phyloP scores from a whole-genome alignment of 2,329 filamentous ascomycete species.

The Alternaria atra region DNA sequence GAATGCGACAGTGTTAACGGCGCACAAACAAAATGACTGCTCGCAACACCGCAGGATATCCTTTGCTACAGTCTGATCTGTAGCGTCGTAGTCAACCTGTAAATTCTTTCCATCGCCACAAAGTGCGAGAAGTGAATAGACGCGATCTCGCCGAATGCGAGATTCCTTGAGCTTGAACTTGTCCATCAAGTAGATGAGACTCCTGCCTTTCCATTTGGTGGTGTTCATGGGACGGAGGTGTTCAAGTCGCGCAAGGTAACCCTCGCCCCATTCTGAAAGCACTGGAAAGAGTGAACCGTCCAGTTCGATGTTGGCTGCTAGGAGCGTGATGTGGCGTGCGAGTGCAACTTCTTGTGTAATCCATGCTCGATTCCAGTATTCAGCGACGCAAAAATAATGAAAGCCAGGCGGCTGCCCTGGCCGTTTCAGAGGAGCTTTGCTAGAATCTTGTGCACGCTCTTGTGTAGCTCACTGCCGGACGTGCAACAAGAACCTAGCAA shows the following conservation, averaged over 20 bases:
- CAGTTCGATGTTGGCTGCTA: too few species aligned
- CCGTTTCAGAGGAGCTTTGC: too few species aligned
- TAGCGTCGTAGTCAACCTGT: background rate
- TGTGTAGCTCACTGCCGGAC: too few species aligned
- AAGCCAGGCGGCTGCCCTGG: background rate
- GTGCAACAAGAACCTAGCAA: background rate
- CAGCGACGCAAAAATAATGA: background rate
- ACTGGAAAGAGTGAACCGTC: too few species aligned
- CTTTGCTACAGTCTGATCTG: background rate
- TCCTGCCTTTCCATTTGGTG: background rate
- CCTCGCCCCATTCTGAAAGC: too few species aligned
- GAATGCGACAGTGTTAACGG: background rate
- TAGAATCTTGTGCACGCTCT: too few species aligned
- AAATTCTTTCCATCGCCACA: background rate
- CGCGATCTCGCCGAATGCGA: background rate
- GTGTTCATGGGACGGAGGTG: too few species aligned
- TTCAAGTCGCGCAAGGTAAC: too few species aligned
- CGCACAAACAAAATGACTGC: background rate
- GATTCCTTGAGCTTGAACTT: background rate
- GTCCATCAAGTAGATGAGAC: background rate
- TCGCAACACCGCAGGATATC: background rate
- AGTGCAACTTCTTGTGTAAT: conserved; percentile 10
- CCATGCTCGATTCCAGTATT: conserved; percentile 14
- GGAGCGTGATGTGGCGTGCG: background rate
- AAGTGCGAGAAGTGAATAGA: conserved; percentile 3